Evolutionary conservation across 371 early-diverging fungal species (phyloP), one percentile per base, ranked within the genome.

Genomic region (Capniomyces stellatus): DNA sequence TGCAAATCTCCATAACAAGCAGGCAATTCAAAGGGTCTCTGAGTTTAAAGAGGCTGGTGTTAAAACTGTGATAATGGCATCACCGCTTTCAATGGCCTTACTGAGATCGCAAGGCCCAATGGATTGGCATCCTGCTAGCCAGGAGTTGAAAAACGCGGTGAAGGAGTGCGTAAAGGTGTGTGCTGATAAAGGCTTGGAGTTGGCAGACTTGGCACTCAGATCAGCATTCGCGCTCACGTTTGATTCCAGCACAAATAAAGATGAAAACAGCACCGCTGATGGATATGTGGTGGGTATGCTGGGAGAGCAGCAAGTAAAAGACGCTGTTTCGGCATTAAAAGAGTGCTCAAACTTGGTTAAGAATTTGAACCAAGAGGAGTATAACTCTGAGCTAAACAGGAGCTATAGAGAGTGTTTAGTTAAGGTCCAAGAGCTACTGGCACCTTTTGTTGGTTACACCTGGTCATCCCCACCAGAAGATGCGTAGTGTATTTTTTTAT

Each of bases 11-110:
- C 83, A 84, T 54, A 83, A 80, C 62, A 78, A 79, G 3, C 54
- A 53, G 13, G 64, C 83, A 19, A 64, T 67, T 1, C 73, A 77
- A 10, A 79, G 75, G 56, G 60, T 75, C 19, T 74, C 73, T 0
- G 60, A 61, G 24, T 72, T 79, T 55, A 74, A 70, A 41, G 69
- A 55, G n/a, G 74, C 69, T 22, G 84, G 82, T 42, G 78, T 86
- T 4, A 55, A 63, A 3, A 73, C 72, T 8, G 43, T 86, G 43
- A 63, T 82, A 52, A 81, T 76, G 40, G 87, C 85, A 2, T 82
- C 82, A n/a, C 87, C 87, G 0, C 59, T 86, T 28, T 74, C 75
- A 22, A 86, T 86, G 87, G 87, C 82, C 0, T 58, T 86, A 24
- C 66, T 86, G 22, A 71, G 81, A 41, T 65, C 71, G 18, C 67